A percentile compares a stretch with the other conserved stretches of the same genome.
phyloP scores from a whole-genome alignment of 495 filamentous ascomycete genomes.

The Darksidea phi region DNA sequence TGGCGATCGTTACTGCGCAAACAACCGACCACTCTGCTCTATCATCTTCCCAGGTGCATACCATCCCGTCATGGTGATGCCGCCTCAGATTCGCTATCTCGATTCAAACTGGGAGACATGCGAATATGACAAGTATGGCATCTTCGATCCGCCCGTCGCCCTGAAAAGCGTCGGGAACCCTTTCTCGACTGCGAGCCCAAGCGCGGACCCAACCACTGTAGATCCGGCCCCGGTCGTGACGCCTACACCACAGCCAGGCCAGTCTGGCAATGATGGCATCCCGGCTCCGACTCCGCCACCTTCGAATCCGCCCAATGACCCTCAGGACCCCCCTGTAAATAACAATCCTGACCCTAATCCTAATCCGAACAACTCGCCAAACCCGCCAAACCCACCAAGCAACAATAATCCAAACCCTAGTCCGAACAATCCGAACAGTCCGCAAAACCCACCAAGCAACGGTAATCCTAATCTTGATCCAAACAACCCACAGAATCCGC shows the following conservation, averaged over 20 bases:
- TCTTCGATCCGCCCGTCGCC: slow-evolving; percentile 28
- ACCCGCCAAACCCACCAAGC: no score
- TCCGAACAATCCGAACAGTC: neutral
- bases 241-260: neutral
- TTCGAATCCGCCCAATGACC: no score
- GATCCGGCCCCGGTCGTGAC: neutral
- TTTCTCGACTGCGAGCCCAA: neutral
- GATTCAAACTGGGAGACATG: slow-evolving; percentile 28
- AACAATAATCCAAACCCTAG: no score
- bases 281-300: neutral
- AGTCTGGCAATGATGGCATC: neutral
- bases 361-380: no score
- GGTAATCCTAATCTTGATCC: neutral
- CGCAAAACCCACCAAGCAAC: neutral
- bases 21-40: slow-evolving; percentile 18
- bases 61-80: slow-evolving; percentile 24
- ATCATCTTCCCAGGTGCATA: slow-evolving; percentile 12
- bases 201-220: neutral
- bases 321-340: no score
- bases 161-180: slow-evolving; percentile 6
- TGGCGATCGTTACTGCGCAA: slow-evolving; percentile 14
- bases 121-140: slow-evolving; percentile 17
- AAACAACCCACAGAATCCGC: neutral
- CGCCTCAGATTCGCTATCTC: slow-evolving; percentile 21
- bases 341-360: no score